Evolutionary conservation across 768 basidiomycete genomes (phyloP).

Genomic region (Boletus tylopilopsis): DNA sequence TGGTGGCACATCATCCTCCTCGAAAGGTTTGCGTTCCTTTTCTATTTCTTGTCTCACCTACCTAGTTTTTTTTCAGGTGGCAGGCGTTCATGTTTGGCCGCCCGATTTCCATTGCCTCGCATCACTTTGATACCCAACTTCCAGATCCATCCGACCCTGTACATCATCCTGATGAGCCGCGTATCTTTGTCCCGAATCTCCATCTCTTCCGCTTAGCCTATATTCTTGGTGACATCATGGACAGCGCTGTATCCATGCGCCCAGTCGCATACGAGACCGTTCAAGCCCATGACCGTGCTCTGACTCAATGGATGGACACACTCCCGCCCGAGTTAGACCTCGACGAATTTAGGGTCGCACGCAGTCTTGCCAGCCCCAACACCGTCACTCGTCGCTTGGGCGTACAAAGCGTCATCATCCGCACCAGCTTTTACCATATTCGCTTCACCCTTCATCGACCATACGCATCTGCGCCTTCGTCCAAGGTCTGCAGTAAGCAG

Average conservation of each 20-base stretch:
- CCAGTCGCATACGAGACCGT: conserved; percentile 74
- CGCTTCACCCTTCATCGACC: conserved; percentile 83
- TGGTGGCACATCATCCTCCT: conserved; percentile 88
- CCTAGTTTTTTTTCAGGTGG: conserved; percentile 50
- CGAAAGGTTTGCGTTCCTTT: conserved; percentile 54
- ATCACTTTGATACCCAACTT: conserved; percentile 80
- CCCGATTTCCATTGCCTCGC: conserved; percentile 68
- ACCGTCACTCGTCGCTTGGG: conserved; percentile 61
- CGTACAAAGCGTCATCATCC: conserved; percentile 79
- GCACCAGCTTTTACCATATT: conserved; percentile 75
- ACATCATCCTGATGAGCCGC: conserved; percentile 48
- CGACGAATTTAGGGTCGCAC: conserved; percentile 72
- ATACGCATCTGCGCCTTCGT: conserved; percentile 44
- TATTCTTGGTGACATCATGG: conserved; percentile 81
- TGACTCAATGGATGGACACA: conserved; percentile 74
- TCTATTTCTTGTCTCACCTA: conserved; percentile 1
- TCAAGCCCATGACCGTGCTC: conserved; percentile 64
- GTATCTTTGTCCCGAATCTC: conserved; percentile 70
- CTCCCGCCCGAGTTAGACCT: conserved; percentile 71
- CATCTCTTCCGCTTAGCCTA: conserved; percentile 74
- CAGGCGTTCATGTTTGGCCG: conserved; percentile 86
- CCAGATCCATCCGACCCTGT: conserved; percentile 58
- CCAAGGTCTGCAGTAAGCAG: conserved; percentile 24
- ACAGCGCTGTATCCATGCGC: conserved; percentile 77
- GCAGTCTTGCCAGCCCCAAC: conserved; percentile 63